Percentiles rank a stretch among this genome's conserved stretches.
Evolutionary conservation across 768 basidiomycete species (phyloP).

Genomic region (Guyanaporus albipodus): DNA sequence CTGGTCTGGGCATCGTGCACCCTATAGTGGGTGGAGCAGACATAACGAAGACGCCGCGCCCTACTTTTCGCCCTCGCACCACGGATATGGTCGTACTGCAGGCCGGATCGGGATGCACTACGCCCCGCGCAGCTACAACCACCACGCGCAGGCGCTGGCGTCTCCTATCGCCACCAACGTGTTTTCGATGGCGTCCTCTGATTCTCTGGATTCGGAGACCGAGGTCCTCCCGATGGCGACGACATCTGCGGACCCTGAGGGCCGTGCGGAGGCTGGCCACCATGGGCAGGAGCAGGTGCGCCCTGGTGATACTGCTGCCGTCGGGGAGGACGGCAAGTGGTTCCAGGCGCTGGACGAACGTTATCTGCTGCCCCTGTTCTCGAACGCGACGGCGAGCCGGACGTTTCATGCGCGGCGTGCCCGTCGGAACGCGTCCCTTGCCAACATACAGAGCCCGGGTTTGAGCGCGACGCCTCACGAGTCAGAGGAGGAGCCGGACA

Average conservation of each 20-base stretch:
- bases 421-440: slow-evolving; percentile 41
- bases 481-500: slow-evolving; percentile 40
- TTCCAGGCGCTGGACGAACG: slow-evolving; percentile 94
- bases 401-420: slow-evolving; percentile 79
- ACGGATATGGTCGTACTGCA: slow-evolving; percentile 31
- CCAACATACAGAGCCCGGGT: slow-evolving; percentile 21
- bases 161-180: slow-evolving; percentile 29
- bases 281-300: background rate
- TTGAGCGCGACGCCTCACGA: slow-evolving; percentile 31
- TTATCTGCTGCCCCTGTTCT: slow-evolving; percentile 89
- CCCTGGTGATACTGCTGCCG: too few relatives aligned
- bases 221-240: slow-evolving; percentile 78
- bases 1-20: background rate
- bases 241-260: slow-evolving; percentile 34
- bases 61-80: slow-evolving; percentile 29
- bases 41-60: slow-evolving; percentile 40
- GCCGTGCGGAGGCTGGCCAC: slow-evolving; percentile 2
- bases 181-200: slow-evolving; percentile 71
- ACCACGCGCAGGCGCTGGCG: slow-evolving; percentile 40
- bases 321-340: slow-evolving; percentile 82
- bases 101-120: slow-evolving; percentile 60
- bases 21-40: slow-evolving; percentile 36
- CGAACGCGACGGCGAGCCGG: slow-evolving; percentile 84
- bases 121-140: slow-evolving; percentile 52
- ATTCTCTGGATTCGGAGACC: slow-evolving; percentile 72